A percentile compares a stretch with the other conserved stretches of the same genome.
These are phyloP conservation scores for Suhomyces prunicola DNA, from an alignment of 805 yeast genomes.

Conservation along the genomic window DNA sequence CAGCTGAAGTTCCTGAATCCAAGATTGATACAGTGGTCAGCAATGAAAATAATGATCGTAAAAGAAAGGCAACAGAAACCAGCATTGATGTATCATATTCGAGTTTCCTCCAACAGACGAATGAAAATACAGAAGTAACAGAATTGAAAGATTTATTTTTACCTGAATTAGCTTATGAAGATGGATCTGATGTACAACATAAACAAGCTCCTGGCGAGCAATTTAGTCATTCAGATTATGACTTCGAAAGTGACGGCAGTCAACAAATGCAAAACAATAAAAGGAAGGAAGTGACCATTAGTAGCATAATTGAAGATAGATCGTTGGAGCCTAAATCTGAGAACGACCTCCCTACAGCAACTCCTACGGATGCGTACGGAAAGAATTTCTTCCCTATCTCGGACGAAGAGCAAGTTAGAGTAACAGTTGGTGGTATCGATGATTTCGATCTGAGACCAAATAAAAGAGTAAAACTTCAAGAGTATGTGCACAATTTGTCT, in stretches of 20 bases:
- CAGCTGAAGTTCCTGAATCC: neutral
- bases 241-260: neutral
- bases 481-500: conserved; percentile 1
- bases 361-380: conserved; percentile 2
- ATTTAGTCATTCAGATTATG: neutral
- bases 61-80: neutral
- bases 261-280: neutral
- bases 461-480: neutral
- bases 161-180: neutral
- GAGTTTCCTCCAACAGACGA: neutral
- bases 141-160: conserved; percentile 2
- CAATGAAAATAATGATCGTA: neutral
- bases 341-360: neutral
- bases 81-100: neutral
- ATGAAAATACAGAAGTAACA: neutral
- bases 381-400: neutral
- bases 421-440: conserved; percentile 3
- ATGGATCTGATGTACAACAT: neutral
- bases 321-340: neutral
- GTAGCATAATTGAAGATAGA: neutral
- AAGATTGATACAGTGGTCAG: neutral
- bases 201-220: neutral
- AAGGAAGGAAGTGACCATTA: neutral
- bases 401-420: neutral
- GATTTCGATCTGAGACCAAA: neutral